These are phyloP conservation scores for Allantophomopsis cytisporea DNA, from an alignment of 2,329 filamentous ascomycete species.

Conservation along the genomic window DNA sequence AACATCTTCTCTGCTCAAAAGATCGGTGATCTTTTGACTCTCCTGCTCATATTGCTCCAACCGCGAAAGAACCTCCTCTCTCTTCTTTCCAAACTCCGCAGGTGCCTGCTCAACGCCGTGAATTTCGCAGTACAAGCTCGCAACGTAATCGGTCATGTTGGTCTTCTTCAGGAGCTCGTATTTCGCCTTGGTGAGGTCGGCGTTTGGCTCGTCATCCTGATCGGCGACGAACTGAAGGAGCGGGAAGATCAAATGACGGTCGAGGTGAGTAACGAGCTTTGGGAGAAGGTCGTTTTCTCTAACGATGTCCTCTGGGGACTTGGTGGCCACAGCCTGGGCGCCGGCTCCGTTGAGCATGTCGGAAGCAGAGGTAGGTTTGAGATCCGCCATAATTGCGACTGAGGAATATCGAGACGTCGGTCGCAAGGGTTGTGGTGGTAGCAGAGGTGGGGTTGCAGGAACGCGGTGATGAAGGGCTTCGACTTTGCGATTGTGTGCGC, in stretches of 20 bases:
- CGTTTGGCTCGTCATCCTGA: constrained; percentile 62
- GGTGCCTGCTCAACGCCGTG: constrained; percentile 68
- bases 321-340: constrained; percentile 19
- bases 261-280: constrained; percentile 81
- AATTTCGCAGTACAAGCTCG: constrained; percentile 80
- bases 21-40: constrained; percentile 75
- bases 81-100: constrained; percentile 76
- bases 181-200: constrained; percentile 72
- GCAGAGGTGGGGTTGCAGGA: not conserved
- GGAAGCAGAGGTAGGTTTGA: constrained; percentile 8
- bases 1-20: constrained; percentile 80
- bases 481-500: constrained; percentile 1
- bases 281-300: constrained; percentile 51
- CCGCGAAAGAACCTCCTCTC: constrained; percentile 74
- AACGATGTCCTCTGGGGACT: constrained; percentile 31
- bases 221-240: constrained; percentile 83
- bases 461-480: constrained; percentile 4
- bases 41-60: constrained; percentile 76
- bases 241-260: constrained; percentile 92
- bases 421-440: constrained; percentile 1
- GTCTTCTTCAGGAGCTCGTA: constrained; percentile 92
- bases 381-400: constrained; percentile 34
- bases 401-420: constrained; percentile 1
- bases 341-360: constrained; percentile 5
- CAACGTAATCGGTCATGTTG: constrained; percentile 98